Evolutionary conservation across 163 green algal genomes (phyloP).

Genomic region (Scenedesmus sp.): DNA sequence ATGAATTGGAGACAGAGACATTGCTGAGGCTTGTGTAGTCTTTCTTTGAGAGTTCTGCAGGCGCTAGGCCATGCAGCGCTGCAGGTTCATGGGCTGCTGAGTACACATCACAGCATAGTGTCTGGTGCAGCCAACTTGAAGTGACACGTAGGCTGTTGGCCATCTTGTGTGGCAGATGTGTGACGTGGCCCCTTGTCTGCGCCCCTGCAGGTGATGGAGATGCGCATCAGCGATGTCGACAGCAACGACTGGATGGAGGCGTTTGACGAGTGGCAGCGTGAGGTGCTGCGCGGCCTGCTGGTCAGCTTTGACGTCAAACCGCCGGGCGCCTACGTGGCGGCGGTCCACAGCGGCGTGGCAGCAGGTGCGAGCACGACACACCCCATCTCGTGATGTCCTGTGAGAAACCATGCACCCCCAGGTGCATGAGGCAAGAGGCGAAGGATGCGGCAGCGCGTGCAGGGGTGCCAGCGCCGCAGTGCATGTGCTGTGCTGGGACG

Average conservation of each 20-base stretch:
- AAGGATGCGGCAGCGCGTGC: not conserved
- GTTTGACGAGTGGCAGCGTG: slow-evolving; percentile 41
- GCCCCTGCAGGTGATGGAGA: slow-evolving; percentile 34
- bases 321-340: not conserved
- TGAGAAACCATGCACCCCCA: no score
- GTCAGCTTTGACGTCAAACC: not conserved
- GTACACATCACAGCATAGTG: no score
- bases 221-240: slow-evolving; percentile 16
- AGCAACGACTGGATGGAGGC: slow-evolving; percentile 34
- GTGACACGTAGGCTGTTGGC: no score
- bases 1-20: no score
- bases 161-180: no score
- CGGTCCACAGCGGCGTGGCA: not conserved
- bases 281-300: slow-evolving; percentile 11
- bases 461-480: not conserved
- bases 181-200: not conserved
- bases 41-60: no score
- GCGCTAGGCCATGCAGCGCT: no score
- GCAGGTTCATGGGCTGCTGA: no score
- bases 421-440: no score
- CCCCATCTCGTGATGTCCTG: not conserved
- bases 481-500: not conserved
- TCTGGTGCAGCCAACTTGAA: no score
- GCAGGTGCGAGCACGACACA: not conserved
- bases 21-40: no score